These are phyloP conservation scores for Iberis amara DNA, from an alignment of 441 rosid species.

Conservation along the genomic window DNA sequence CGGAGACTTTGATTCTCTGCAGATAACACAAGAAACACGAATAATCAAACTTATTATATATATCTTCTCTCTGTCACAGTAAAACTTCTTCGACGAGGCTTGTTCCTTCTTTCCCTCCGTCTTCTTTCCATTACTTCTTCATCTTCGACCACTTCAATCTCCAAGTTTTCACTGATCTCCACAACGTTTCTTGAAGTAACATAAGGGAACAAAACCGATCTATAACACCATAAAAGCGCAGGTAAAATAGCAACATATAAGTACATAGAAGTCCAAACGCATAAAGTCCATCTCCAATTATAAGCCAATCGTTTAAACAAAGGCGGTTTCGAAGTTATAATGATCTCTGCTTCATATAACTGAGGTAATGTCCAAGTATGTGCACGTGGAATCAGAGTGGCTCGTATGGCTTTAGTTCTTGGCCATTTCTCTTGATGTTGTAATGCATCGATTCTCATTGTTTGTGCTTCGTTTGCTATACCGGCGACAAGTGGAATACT, in stretches of 20 bases:
- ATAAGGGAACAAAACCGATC: constrained; percentile 40
- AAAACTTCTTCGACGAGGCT: constrained; percentile 18
- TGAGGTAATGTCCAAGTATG: constrained; percentile 52
- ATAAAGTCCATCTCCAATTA: constrained; percentile 76
- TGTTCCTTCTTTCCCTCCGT: constrained; percentile 44
- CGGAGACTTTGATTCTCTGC: constrained; percentile 5
- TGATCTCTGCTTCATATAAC: constrained; percentile 53
- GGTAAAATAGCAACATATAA: constrained; percentile 37
- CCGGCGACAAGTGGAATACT: constrained; percentile 57
- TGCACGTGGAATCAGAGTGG: constrained; percentile 55
- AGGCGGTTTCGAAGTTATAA: constrained; percentile 50
- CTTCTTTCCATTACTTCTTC: constrained; percentile 30
- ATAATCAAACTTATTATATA: not conserved
- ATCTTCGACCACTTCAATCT: constrained; percentile 20
- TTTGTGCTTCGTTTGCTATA: constrained; percentile 58
- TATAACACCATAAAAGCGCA: constrained; percentile 37
- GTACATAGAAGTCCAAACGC: constrained; percentile 53
- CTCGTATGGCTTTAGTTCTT: constrained; percentile 48
- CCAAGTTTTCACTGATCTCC: not conserved
- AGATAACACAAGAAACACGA: constrained; percentile 11
- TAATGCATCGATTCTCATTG: constrained; percentile 39
- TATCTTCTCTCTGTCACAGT: constrained; percentile 12
- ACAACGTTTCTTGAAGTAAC: not conserved
- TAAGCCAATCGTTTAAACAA: constrained; percentile 55
- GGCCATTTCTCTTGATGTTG: constrained; percentile 50